Evolutionary conservation across 2,329 filamentous ascomycete species (phyloP).

Genomic region (Ascochyta koolunga): DNA sequence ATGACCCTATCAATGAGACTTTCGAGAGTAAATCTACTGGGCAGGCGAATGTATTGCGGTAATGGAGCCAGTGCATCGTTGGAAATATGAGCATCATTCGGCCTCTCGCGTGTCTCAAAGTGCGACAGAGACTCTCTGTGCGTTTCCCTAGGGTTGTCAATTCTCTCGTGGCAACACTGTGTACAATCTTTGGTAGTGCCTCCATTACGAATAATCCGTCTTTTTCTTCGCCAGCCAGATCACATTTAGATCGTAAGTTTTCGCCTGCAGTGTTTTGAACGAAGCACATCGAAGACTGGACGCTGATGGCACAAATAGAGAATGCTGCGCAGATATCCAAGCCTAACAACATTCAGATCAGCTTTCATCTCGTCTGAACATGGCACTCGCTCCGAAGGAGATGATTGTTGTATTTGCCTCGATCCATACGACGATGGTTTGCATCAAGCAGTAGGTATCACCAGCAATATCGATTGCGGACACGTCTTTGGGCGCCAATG

Average conservation of each 20-base stretch:
- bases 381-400: no score
- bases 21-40: not conserved
- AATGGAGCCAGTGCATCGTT: not conserved
- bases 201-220: not conserved
- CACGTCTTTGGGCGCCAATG: no score
- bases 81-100: not conserved
- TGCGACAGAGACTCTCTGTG: not conserved
- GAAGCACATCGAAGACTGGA: not conserved
- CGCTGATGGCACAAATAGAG: not conserved
- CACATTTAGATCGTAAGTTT: no score
- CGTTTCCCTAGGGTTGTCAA: not conserved
- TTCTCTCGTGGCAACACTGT: not conserved
- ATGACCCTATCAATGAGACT: not conserved
- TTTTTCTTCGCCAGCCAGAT: no score
- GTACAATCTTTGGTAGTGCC: not conserved
- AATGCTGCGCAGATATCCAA: conserved; percentile 2
- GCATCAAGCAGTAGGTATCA: no score
- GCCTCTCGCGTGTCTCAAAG: not conserved
- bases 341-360: not conserved
- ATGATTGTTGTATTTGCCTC: no score
- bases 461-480: no score
- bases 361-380: no score
- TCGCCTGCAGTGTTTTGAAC: not conserved
- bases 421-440: no score
- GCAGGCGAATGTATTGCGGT: not conserved